These are phyloP conservation scores for Microbotryomycetes sp. DNA, from an alignment of 1,284 basidiomycete genomes.

Conservation along the genomic window DNA sequence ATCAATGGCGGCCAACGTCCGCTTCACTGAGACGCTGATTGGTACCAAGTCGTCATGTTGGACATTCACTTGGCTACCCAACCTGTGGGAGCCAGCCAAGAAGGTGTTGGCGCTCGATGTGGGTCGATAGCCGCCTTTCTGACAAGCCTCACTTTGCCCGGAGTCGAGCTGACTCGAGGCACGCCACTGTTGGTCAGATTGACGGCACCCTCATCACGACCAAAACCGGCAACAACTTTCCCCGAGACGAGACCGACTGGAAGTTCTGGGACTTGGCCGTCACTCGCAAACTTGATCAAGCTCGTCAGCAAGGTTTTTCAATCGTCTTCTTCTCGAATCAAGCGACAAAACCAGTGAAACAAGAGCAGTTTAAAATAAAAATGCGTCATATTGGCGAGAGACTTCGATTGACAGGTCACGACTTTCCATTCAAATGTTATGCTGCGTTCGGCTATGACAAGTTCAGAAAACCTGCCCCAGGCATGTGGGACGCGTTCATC, in stretches of 20 bases:
- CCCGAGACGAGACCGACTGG: conserved; percentile 53
- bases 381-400: conserved; percentile 58
- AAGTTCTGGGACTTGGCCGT: conserved; percentile 71
- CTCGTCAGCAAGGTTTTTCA: conserved; percentile 59
- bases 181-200: conserved; percentile 41
- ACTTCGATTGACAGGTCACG: conserved; percentile 51
- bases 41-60: background rate
- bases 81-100: background rate
- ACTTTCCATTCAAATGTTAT: conserved; percentile 69
- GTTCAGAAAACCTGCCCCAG: conserved; percentile 81
- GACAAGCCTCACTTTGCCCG: background rate
- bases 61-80: background rate
- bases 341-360: conserved; percentile 43
- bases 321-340: conserved; percentile 77
- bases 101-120: background rate
- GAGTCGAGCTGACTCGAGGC: background rate
- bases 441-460: conserved; percentile 69
- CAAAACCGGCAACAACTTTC: conserved; percentile 49
- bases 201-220: conserved; percentile 79
- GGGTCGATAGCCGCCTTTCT: background rate
- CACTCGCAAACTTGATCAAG: conserved; percentile 56
- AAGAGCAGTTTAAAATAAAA: conserved; percentile 65
- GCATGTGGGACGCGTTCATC: conserved; percentile 73
- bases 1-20: background rate
- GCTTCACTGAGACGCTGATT: background rate